Conservation (phyloP, 805 yeast genomes). For the Yarrowia yakushimensis region DNA sequence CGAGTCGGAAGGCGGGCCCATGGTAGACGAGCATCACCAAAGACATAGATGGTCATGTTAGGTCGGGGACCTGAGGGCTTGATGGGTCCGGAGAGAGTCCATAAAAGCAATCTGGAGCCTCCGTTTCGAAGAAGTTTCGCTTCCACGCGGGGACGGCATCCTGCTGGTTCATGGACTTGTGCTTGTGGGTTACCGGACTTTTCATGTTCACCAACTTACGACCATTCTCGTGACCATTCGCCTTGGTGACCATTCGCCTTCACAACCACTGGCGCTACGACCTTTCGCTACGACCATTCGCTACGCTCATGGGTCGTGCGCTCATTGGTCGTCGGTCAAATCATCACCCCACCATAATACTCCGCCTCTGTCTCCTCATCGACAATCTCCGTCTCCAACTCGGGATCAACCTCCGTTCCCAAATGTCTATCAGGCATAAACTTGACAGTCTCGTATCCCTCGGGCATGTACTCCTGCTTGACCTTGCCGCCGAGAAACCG, state of each 20-base stretch:
- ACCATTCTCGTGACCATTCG: too few relatives aligned
- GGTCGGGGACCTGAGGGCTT: conserved; percentile 99
- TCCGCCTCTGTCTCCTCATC: conserved; percentile 7
- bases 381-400: not conserved
- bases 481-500: conserved; percentile 68
- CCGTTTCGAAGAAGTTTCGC: conserved; percentile 99
- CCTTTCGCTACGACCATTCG: too few relatives aligned
- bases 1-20: conserved; percentile 99
- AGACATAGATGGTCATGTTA: conserved; percentile 99
- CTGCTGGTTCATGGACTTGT: too few relatives aligned
- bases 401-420: conserved; percentile 31
- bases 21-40: conserved; percentile 99
- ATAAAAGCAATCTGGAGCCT: conserved; percentile 99
- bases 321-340: not conserved
- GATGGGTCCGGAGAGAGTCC: conserved; percentile 99
- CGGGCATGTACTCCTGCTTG: conserved; percentile 66
- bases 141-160: too few relatives aligned
- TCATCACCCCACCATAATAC: conserved; percentile 11
- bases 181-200: too few relatives aligned
- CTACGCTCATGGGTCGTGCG: not conserved
- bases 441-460: conserved; percentile 46
- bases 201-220: too few relatives aligned
- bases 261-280: too few relatives aligned
- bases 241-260: too few relatives aligned
- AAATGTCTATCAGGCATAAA: conserved; percentile 49